Evolutionary conservation across 2,329 filamentous ascomycete genomes (phyloP), one percentile per base, ranked within the genome.

Genomic region (Phyllachora maydis): DNA sequence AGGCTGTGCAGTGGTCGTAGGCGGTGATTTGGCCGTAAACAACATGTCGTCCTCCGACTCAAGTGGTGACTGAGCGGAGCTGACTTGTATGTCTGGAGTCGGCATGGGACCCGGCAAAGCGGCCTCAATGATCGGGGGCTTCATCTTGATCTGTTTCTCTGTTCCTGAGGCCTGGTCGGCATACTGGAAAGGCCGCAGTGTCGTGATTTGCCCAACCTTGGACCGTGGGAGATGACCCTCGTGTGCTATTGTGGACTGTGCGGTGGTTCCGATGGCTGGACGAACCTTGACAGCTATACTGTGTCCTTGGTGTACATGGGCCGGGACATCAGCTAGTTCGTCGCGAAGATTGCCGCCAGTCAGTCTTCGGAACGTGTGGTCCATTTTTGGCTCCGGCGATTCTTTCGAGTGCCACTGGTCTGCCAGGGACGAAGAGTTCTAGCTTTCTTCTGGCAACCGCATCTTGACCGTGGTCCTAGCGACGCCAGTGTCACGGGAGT

Each of bases 261-360:
- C 10, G 20, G 16, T 6, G 7, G 29, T n/a, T 4, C 23, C 30
- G 4, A 22, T 6, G 11, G 29, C 25, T 23, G 28, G 27, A 5
- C 28, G 28, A 11, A 33, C 25, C 21, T 34, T 35, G 21, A 28
- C 16, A 12, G 27, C 26, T 5, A 24, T 26, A 16, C 18, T 30
- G 23, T 30, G 32, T 6, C 28, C 31, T 14, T 26, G 21, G 16
- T 33, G 29, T 6, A 11, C 19, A 21, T 33, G 26, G 11, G 19
- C 23, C 8, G 31, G 25, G 15, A 32, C 24, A 19, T 33, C 28
- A 9, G 29, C 28, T 3, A 22, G 21, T 10, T 28, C 26, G 18
- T 27, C 26, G 24, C 26, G 28, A 9, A 29, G 16, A 22, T 29
- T 24, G 11, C 29, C 28, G 5, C 23, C 28, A 4, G 30, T 27